Evolutionary conservation across 2,329 filamentous ascomycete species (phyloP).

Genomic region (Paraphaeosphaeria sporulosa): DNA sequence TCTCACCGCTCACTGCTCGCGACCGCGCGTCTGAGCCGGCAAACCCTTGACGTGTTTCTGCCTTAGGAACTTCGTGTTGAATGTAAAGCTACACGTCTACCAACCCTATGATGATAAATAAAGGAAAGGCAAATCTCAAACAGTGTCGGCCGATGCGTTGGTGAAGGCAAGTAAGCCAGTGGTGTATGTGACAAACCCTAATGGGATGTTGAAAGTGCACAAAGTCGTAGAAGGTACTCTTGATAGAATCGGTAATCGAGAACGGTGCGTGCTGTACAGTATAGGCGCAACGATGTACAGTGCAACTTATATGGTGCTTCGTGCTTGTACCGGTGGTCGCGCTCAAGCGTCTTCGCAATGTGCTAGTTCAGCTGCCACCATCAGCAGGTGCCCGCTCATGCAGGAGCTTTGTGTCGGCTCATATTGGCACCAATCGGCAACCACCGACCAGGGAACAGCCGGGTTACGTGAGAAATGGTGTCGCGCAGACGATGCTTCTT

Average conservation of each 20-base stretch:
- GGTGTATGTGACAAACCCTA: not conserved
- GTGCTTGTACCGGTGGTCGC: not conserved
- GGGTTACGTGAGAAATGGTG: slow-evolving; percentile 18
- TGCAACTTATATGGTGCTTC: slow-evolving; percentile 7
- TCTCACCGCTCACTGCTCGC: slow-evolving; percentile 23
- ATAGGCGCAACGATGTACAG: slow-evolving; percentile 15
- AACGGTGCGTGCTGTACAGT: slow-evolving; percentile 4
- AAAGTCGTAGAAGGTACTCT: slow-evolving; percentile 18
- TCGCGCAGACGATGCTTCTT: slow-evolving; percentile 21
- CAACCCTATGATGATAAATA: not conserved
- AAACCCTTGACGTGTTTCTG: slow-evolving; percentile 2
- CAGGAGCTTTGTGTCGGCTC: slow-evolving; percentile 27
- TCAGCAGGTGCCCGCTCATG: slow-evolving; percentile 36
- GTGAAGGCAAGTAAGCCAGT: slow-evolving; percentile 3
- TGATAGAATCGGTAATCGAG: slow-evolving; percentile 11
- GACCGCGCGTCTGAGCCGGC: slow-evolving; percentile 13
- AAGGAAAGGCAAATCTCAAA: not conserved
- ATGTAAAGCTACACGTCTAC: not conserved
- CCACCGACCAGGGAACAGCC: slow-evolving; percentile 20
- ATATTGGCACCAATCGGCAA: slow-evolving; percentile 27
- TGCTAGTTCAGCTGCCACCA: slow-evolving; percentile 31
- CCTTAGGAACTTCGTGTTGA: not conserved
- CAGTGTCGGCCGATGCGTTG: not conserved
- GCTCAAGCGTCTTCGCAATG: slow-evolving; percentile 11
- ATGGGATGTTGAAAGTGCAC: slow-evolving; percentile 18